Evolutionary conservation across 345 rosid genomes (phyloP), one percentile per base, ranked within the genome.

Genomic region (Gossypium bickii): DNA sequence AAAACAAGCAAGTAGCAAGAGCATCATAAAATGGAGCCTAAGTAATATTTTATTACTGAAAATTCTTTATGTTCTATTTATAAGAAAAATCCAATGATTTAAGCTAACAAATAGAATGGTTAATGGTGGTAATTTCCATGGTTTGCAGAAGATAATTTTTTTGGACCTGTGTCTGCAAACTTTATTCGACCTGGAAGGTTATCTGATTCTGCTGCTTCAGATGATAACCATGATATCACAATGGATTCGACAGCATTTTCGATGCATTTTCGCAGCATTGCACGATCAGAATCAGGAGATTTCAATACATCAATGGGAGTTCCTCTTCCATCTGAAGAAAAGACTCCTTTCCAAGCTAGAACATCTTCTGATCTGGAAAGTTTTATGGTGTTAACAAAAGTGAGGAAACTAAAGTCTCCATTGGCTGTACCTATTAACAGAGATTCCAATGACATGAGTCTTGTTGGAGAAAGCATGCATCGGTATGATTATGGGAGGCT

Each of bases 161-260:
- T 92, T 68, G 99, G 98, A 27, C 99, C 99, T 7, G 97, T 95
- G 75, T 89, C 95, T 9, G 80, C 97, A 0, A 82, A 83, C 78
- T 95, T 95, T 68, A 92, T 95, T 80, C 87, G 89, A 24, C 90
- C 89, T 29, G 89, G 93, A 47, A 74, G 87, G 74, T 78, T 89
- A 20, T 95, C 92, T 10, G 97, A 87, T 62, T 78, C 89, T 77
- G 85, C 86, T 52, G 86, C 86, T 16, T 85, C 97, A 11, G 92
- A 91, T 79, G 92, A 88, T 56, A 85, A 84, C 74, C 88, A 88
- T 63, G 99, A 95, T 47, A 43, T 90, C 20, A 95, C 98, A 0
- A 92, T 95, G 99, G 99, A 95, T 79, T 92, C 99, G 2, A 91
- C 98, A 0, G 90, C 89, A 56, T 95, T 95, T 78, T 93, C 99